Evolutionary conservation across 768 basidiomycete genomes (phyloP), one percentile per base, ranked within the genome.

Genomic region (Saitozyma podzolica): DNA sequence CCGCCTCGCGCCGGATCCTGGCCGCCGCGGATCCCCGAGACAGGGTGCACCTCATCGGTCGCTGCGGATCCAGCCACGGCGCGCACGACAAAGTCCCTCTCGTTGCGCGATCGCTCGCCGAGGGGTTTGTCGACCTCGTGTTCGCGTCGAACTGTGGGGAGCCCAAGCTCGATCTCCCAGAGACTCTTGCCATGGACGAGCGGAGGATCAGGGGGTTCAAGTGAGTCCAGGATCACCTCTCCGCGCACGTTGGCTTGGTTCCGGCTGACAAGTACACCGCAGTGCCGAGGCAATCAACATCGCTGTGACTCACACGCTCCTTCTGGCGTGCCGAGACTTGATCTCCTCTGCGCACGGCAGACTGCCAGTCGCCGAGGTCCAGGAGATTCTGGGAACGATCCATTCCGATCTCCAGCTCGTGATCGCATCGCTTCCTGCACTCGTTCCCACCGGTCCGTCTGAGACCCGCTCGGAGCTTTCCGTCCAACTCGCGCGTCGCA

Each of bases 321-420:
- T 91, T 42, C 82, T 92, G 71, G 85, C 92, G 19, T 91, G 87
- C 76, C 86, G 90, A 48, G 88, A 91, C 74, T 84, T 92, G 67
- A 56, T 67, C 50, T 42, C 53, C 10, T 37, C 53, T 16, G 48
- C 52, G 16, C 47, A 61, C 49, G 63, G 54, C 56, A 45, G 37
- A 17, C 54, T 39, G 37, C 51, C 42, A 8, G 17, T 10, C 41
- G 53, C 37, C 19, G 17, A 40, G 6, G n/a, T 49, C n/a, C 42
- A n/a, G 41, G 40, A 51, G 8, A 13, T 40, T 49, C 3, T 57
- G 39, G 43, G 19, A 8, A n/a, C 11, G n/a, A 39, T 52, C 19
- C 13, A 43, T 9, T 29, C 19, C 52, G 61, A 50, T 14, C 50
- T 59, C 51, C 37, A 19, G 17, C 40, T 20, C 17, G n/a, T 57